Conservation (phyloP, 805 yeast species). For the Ogataea parapolymorpha region DNA sequence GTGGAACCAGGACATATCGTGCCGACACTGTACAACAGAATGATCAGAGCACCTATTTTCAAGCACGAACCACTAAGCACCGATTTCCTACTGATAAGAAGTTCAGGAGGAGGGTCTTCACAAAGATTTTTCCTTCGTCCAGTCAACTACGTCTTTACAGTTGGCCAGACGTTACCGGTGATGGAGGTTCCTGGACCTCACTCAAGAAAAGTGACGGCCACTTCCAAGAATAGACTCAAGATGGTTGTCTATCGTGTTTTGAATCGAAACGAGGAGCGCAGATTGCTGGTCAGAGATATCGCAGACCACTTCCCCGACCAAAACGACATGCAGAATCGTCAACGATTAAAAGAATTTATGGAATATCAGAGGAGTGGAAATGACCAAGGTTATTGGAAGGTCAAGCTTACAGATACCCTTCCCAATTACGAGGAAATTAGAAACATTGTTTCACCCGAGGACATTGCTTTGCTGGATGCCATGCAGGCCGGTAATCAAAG, state of each 20-base stretch:
- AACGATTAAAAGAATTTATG: conserved; percentile 94
- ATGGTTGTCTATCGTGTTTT: conserved; percentile 91
- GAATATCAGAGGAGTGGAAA: conserved; percentile 92
- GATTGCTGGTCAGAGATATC: conserved; percentile 83
- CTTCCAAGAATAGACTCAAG: conserved; percentile 83
- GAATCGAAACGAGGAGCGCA: conserved; percentile 66
- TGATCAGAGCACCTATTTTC: conserved; percentile 90
- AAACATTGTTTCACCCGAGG: conserved; percentile 89
- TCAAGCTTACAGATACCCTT: conserved; percentile 62
- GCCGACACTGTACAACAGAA: conserved; percentile 88
- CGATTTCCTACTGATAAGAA: conserved; percentile 77
- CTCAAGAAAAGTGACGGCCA: conserved; percentile 91
- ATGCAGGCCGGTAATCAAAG: conserved; percentile 93
- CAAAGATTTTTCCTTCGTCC: conserved; percentile 66
- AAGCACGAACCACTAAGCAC: conserved; percentile 76
- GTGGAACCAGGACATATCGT: conserved; percentile 93
- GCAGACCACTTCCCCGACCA: conserved; percentile 94
- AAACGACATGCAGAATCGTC: conserved; percentile 95
- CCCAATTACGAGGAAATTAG: conserved; percentile 76
- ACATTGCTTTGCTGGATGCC: conserved; percentile 77
- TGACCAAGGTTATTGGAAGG: conserved; percentile 93
- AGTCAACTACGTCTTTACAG: conserved; percentile 72
- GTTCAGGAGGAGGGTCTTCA: conserved; percentile 71
- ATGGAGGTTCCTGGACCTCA: conserved; percentile 97
- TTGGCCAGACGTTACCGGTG: conserved; percentile 91